Conservation (phyloP, 352 stramenopile species). For the Globisporangium apiculatum region DNA sequence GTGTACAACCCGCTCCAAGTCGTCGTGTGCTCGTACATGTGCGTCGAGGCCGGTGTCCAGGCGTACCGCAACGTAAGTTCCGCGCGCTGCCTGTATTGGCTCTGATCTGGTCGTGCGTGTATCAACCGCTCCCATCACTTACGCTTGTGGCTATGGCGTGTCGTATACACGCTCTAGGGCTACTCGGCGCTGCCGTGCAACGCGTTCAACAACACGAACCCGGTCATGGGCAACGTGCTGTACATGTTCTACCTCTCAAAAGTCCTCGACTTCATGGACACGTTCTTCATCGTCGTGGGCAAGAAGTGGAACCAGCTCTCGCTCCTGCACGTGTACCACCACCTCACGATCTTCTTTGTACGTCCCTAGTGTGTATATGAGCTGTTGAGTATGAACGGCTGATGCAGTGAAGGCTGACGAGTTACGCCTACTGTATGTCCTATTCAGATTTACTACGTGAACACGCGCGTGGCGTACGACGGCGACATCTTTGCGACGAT, state of each 20-base stretch:
- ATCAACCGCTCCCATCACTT: background rate
- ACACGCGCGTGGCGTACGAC: conserved; percentile 92
- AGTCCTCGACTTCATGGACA: conserved; percentile 90
- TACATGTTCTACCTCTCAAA: conserved; percentile 99
- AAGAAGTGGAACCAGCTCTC: conserved; percentile 98
- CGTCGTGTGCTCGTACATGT: conserved; percentile 96
- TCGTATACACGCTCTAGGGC: conserved; percentile 13
- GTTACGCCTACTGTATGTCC: no score
- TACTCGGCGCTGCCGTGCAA: conserved; percentile 94
- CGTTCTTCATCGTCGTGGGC: conserved; percentile 97
- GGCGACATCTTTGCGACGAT: conserved; percentile 96
- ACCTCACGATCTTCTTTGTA: conserved; percentile 94
- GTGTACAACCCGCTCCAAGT: conserved; percentile 97
- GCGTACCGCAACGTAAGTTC: conserved; percentile 83
- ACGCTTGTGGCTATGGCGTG: background rate
- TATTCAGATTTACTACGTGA: conserved; percentile 92
- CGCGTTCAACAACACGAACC: conserved; percentile 80
- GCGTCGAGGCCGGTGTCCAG: conserved; percentile 89
- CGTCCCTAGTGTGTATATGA: conserved; percentile 3
- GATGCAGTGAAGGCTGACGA: no score
- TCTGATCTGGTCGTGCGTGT: background rate
- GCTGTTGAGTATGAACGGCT: background rate
- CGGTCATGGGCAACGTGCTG: conserved; percentile 92
- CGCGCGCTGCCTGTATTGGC: background rate
- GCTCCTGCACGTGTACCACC: conserved; percentile 98